phyloP scores from a whole-genome alignment of 2,329 filamentous ascomycete genomes.

The Mollisiaceae sp. region DNA sequence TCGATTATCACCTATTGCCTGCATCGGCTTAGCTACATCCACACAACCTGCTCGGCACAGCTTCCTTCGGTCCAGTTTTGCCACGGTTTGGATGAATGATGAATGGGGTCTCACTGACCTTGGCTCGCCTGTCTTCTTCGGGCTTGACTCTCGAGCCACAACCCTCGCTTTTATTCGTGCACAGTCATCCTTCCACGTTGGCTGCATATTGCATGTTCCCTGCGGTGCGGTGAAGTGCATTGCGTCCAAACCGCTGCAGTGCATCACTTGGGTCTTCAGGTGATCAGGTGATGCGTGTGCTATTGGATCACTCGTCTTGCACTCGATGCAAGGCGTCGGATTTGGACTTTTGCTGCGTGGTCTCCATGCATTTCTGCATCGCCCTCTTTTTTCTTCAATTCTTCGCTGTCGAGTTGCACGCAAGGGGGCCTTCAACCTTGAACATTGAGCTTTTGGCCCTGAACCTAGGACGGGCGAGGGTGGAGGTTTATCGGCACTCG shows the following conservation, averaged over 20 bases:
- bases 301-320: not conserved
- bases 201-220: not conserved
- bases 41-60: not conserved
- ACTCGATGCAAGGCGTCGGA: constrained; percentile 2
- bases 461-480: not conserved
- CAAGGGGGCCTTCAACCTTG: too few relatives aligned
- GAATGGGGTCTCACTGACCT: not conserved
- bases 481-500: not conserved
- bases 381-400: not conserved
- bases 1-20: constrained; percentile 1
- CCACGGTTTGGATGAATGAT: constrained; percentile 2
- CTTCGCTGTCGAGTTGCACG: not conserved
- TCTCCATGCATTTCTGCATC: constrained; percentile 4
- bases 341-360: not conserved
- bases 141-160: not conserved
- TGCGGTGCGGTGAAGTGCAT: constrained; percentile 7
- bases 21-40: not conserved
- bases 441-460: too few relatives aligned
- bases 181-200: not conserved
- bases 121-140: not conserved
- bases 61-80: not conserved
- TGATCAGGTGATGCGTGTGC: not conserved
- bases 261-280: not conserved
- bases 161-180: not conserved
- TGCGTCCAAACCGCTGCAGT: constrained; percentile 7